Evolutionary conservation across 495 filamentous ascomycete genomes (phyloP).

Genomic region (Elaphomyces granulatus): DNA sequence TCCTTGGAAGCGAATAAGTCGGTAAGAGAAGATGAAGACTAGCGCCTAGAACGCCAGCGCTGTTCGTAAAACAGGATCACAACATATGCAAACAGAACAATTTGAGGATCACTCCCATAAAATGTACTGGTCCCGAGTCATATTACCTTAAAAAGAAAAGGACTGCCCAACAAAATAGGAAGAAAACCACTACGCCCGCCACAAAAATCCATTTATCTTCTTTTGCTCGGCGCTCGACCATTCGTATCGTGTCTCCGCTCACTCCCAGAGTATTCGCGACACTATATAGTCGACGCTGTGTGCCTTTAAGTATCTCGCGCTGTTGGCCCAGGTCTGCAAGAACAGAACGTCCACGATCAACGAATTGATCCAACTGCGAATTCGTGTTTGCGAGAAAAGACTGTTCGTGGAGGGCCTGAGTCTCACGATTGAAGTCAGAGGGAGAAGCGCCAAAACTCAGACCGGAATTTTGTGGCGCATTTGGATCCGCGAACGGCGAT

Average conservation of each 20-base stretch:
- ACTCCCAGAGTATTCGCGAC: conserved; percentile 90
- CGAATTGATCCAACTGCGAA: conserved; percentile 77
- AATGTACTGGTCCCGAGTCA: neutral
- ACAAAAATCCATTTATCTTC: conserved; percentile 99
- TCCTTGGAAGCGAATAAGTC: too few species aligned
- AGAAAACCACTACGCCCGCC: conserved; percentile 76
- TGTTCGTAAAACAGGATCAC: neutral
- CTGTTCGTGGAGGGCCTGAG: conserved; percentile 80
- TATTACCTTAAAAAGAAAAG: conserved; percentile 63
- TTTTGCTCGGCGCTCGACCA: conserved; percentile 78
- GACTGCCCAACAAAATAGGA: conserved; percentile 81
- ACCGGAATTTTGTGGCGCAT: conserved; percentile 24
- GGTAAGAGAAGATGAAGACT: too few species aligned
- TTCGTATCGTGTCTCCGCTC: conserved; percentile 89
- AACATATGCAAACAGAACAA: too few species aligned
- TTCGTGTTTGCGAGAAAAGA: conserved; percentile 69
- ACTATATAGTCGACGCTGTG: conserved; percentile 77
- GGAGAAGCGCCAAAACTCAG: conserved; percentile 39
- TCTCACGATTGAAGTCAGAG: conserved; percentile 52
- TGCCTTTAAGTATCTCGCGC: conserved; percentile 85
- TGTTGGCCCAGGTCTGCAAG: conserved; percentile 81
- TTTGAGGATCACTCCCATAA: neutral
- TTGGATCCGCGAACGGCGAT: conserved; percentile 24
- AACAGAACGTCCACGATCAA: conserved; percentile 81
- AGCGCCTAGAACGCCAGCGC: neutral